A percentile compares a stretch with the other conserved stretches of the same genome.
Conservation (phyloP, 371 early-diverging fungal species). For the Amoeboaphelidium protococcarum region DNA sequence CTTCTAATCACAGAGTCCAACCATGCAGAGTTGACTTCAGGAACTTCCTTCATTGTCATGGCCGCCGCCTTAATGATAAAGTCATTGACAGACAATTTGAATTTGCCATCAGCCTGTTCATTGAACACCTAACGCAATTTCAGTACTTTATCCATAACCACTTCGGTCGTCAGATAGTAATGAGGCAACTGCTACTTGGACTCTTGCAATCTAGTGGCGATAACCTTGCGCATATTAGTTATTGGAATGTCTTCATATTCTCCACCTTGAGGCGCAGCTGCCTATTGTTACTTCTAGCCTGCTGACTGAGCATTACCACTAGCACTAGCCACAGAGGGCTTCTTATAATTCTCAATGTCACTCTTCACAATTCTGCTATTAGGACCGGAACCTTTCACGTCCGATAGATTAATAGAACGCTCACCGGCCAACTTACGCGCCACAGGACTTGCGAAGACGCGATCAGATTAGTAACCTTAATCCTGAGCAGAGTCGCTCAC, state of each 20-base stretch:
- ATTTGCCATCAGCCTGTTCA: conserved; percentile 50
- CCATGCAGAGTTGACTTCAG: conserved; percentile 89
- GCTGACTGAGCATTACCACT: conserved; percentile 5
- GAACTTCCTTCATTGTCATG: conserved; percentile 65
- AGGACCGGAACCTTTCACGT: conserved; percentile 68
- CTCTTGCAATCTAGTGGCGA: conserved; percentile 53
- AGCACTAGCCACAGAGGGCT: background rate
- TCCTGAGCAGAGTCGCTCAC: background rate
- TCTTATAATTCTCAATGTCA: conserved; percentile 40
- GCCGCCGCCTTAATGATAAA: conserved; percentile 89
- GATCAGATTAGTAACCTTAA: conserved; percentile 13
- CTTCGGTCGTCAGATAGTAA: conserved; percentile 74
- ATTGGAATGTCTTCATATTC: conserved; percentile 51
- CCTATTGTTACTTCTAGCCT: conserved; percentile 1
- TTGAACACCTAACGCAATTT: conserved; percentile 71
- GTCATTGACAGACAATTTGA: conserved; percentile 92
- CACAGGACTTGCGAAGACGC: conserved; percentile 63
- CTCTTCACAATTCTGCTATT: conserved; percentile 65
- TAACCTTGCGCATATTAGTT: conserved; percentile 73
- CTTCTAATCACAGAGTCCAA: conserved; percentile 59
- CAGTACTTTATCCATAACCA: conserved; percentile 58
- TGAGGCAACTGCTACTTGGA: conserved; percentile 76
- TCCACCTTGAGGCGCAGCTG: conserved; percentile 8
- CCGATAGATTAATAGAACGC: conserved; percentile 40
- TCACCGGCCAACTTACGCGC: conserved; percentile 68